Base-by-base conservation (phyloP, 805 yeast species). In the Yarrowia porcina region DNA sequence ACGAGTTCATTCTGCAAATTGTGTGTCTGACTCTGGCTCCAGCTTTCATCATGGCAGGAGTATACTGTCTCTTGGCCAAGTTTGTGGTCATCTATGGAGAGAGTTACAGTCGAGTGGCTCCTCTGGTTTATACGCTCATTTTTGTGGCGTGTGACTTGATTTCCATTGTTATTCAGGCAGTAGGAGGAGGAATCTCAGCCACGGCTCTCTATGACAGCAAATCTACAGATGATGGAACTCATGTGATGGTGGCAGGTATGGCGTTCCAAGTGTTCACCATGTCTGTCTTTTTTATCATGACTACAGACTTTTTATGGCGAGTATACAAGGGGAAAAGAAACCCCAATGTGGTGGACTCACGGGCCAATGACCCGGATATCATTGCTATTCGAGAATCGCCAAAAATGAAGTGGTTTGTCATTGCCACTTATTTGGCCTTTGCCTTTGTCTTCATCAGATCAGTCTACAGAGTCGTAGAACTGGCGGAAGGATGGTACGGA, bases 21-120 rank as follows among this genome's bases (percentile, higher is more conserved):
- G 80, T 86, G 54, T 79, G 85, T 68, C 75, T 89, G 60, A 88
- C 93, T 0, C 74, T 90, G 56, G 92, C 90, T 0, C 97, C 97
- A 0, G 89, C 89, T 23, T 86, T 90, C 71, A 78, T 88, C 45
- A 87, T 89, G 87, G 97, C 89, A 2, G 96, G 93, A 1, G 77
- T 90, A 3, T 90, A 90, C 74, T 87, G 81, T 68, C 77, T 86
- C 54, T 74, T 90, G 66, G 90, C 88, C 2, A 87, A 89, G 71
- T 68, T 87, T 56, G 76, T 87, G 41, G 83, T 57, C 32, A 72
- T 89, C 1, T 84, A 82, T 69, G 90, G 89, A 1, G 76, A 77
- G 65, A 69, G 74, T n/a, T 83, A 74, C 66, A 83, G 90, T 5
- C 64, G 71, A 1, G 60, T 82, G 36, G 76, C 74, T 62, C 89